A percentile compares a stretch with the other conserved stretches of the same genome.
Conservation (phyloP, 371 early-diverging fungal species). For the Mucor lusitanicus region DNA sequence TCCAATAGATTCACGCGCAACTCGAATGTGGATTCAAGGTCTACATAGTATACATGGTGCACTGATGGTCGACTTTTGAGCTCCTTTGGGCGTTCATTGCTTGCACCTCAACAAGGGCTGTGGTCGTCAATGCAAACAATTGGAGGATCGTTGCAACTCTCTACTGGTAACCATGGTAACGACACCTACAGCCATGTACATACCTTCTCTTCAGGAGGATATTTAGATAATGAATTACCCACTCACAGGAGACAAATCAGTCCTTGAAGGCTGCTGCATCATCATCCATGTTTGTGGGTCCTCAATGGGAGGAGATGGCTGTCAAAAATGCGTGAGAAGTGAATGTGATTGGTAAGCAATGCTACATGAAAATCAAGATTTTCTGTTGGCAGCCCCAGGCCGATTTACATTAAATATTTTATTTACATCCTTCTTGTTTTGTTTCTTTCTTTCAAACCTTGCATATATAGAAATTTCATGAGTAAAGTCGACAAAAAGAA, state of each 20-base stretch:
- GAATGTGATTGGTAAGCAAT: not conserved
- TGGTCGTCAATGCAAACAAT: not conserved
- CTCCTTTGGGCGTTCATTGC: not conserved
- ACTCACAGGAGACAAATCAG: too few relatives aligned
- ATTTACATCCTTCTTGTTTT: not conserved
- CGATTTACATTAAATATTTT: not conserved
- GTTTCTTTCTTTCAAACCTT: not conserved
- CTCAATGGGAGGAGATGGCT: not conserved
- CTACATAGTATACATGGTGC: not conserved
- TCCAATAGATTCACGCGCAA: not conserved
- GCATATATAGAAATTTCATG: not conserved
- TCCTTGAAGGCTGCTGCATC: not conserved
- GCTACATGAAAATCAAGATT: not conserved
- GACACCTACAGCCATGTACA: not conserved
- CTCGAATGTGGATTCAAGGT: not conserved
- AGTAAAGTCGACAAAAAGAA: slow-evolving; percentile 30
- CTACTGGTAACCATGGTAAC: not conserved
- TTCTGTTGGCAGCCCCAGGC: not conserved
- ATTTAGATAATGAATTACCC: too few relatives aligned
- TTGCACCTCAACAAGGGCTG: not conserved
- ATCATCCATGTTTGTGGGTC: not conserved
- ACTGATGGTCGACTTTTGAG: not conserved
- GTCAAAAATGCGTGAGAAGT: slow-evolving; percentile 1
- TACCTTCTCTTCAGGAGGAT: too few relatives aligned
- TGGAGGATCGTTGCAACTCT: too few relatives aligned